Evolutionary conservation across 2,329 filamentous ascomycete genomes (phyloP).

Genomic region (Colletotrichum lindemuthianum): DNA sequence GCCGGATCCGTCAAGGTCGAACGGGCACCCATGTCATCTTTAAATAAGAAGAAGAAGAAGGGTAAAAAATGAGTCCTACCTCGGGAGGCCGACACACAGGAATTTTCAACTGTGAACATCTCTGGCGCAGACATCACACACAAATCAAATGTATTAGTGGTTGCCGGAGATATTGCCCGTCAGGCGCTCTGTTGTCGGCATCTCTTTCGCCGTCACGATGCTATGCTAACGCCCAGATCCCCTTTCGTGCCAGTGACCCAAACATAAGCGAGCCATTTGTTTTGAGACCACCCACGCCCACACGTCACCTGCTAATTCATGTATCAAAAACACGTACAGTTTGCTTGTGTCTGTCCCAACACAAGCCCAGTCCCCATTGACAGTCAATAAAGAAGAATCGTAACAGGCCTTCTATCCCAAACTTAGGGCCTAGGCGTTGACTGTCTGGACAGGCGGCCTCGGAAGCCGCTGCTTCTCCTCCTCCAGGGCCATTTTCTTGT

Average conservation of each 20-base stretch:
- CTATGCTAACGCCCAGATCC: conserved; percentile 28
- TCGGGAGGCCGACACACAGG: background rate
- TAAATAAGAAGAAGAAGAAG: conserved; percentile 63
- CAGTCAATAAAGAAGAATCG: too few relatives aligned
- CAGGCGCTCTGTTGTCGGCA: too few relatives aligned
- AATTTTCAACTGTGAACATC: too few relatives aligned
- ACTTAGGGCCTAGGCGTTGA: conserved; percentile 43
- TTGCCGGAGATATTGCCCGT: too few relatives aligned
- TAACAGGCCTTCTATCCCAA: too few relatives aligned
- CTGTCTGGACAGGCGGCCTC: conserved; percentile 44
- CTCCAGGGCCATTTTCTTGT: conserved; percentile 38
- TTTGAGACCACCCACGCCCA: conserved; percentile 12
- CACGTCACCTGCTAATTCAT: background rate
- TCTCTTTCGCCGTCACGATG: conserved; percentile 23
- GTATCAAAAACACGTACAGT: too few relatives aligned
- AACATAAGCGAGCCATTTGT: conserved; percentile 21
- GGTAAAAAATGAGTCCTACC: conserved; percentile 58
- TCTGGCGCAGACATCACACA: background rate
- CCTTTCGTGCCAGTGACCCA: conserved; percentile 27
- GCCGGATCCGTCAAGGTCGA: conserved; percentile 72
- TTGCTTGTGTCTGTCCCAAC: too few relatives aligned
- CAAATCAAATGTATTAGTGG: background rate
- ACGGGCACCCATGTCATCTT: conserved; percentile 57
- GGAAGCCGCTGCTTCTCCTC: conserved; percentile 42
- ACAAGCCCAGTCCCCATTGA: too few relatives aligned